Evolutionary conservation across 2,329 filamentous ascomycete species (phyloP).

Genomic region (Thielaviopsis cerberus): DNA sequence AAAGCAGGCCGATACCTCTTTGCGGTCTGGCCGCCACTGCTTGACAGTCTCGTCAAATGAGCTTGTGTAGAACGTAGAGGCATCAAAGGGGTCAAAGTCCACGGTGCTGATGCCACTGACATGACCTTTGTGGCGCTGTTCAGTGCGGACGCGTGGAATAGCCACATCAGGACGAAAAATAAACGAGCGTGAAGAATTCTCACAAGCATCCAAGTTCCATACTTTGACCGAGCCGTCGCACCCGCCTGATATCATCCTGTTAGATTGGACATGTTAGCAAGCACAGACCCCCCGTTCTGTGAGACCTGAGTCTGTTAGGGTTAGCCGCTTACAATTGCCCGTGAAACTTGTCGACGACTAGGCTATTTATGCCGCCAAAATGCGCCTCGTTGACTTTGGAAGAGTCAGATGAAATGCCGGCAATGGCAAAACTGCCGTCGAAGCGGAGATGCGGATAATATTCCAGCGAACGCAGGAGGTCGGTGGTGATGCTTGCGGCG

Average conservation of each 20-base stretch:
- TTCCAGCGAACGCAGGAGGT: slow-evolving; percentile 50
- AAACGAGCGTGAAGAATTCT: slow-evolving; percentile 25
- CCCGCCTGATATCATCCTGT: slow-evolving; percentile 64
- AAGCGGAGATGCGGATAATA: slow-evolving; percentile 51
- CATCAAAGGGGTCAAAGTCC: slow-evolving; percentile 63
- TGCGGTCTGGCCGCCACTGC: slow-evolving; percentile 49
- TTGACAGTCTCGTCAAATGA: slow-evolving; percentile 65
- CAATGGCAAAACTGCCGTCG: slow-evolving; percentile 27
- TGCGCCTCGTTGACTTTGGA: slow-evolving; percentile 36
- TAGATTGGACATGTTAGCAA: not conserved
- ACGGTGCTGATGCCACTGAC: slow-evolving; percentile 59
- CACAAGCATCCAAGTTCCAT: slow-evolving; percentile 61
- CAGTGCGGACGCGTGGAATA: slow-evolving; percentile 25
- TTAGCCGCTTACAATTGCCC: slow-evolving; percentile 42
- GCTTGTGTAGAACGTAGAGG: slow-evolving; percentile 54
- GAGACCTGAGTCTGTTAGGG: not conserved
- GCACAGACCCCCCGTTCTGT: not conserved
- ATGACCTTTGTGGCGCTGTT: slow-evolving; percentile 24
- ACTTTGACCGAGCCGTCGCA: slow-evolving; percentile 68
- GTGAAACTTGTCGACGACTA: slow-evolving; percentile 68
- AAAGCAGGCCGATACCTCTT: slow-evolving; percentile 45
- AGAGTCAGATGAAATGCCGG: not conserved
- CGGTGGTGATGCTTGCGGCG: slow-evolving; percentile 44
- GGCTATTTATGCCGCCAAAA: slow-evolving; percentile 56
- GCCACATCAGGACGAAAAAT: slow-evolving; percentile 36